Evolutionary conservation across 2,329 filamentous ascomycete genomes (phyloP), one percentile per base, ranked within the genome.

Genomic region (Hymenoscyphus albidus): DNA sequence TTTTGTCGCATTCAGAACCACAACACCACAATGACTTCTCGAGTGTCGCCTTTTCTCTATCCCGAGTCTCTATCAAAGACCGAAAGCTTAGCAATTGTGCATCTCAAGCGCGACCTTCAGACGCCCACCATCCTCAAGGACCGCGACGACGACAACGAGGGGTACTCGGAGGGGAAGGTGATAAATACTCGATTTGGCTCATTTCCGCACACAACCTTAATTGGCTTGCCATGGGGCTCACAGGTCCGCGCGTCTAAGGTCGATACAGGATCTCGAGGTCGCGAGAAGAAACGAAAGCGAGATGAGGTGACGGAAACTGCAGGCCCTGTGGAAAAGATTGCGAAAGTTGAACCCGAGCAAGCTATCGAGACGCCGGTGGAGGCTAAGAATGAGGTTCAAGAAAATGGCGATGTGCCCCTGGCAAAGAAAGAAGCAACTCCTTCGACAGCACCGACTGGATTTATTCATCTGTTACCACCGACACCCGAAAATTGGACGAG

Each of bases 131-230:
- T 91, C 67, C 84, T 93, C 35, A 82, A 84, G 68, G 80, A 85
- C 38, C 82, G 83, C 27, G 82, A 85, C 44, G 86, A 86, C 61
- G 83, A 85, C 54, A 82, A 89, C 68, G 84, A 88, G 73, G 90
- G 90, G 65, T 93, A 93, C 72, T 84, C 85, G 38, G 89, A 93
- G 74, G 90, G 90, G 42, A 88, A 88, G 58, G 89, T 92, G 2
- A 86, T 93, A 62, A 98, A 97, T 78, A 99, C 94, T 1, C 88
- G 93, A 56, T 99, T 97, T 74, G 95, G 95, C 59, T 97, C 93
- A 0, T 94, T 93, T 66, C 91, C 91, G 0, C 91, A 94, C 75
- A 89, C 85, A 12, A 93, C 91, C 0, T 78, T 94, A 57, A 83
- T 97, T 63, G 82, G 86, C 5, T 81, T 93, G 62, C 90, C 91